Base-by-base conservation (phyloP, 495 filamentous ascomycete species). In the Aspergillus hancockii region DNA sequence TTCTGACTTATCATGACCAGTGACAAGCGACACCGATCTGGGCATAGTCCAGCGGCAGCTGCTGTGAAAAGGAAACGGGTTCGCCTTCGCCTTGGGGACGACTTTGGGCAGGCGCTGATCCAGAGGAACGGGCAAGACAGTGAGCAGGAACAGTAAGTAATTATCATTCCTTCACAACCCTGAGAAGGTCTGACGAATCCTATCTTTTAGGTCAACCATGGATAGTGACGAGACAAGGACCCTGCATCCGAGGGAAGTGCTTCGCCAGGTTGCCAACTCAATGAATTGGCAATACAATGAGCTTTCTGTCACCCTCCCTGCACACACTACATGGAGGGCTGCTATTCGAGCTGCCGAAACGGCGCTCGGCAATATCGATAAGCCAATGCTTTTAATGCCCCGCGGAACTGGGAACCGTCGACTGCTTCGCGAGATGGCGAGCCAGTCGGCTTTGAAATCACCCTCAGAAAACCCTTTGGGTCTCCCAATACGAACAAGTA, bases 281-380 rank as follows among this genome's bases (percentile, higher is more conserved):
- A 51, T 57, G 47, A 61, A 61, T 51, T 12, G 46, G 41, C 41
- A 51, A 45, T 23, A 54, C 22, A 53, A 62, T 53, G 59, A 57
- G 13, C 59, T 62, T 36, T 62, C 59, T 45, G 54, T 62, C 19
- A 62, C 59, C 12, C 31, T 62, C 47, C 59, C 59, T 49, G 59
- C 40, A 12, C 59, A 57, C 36, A 57, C 59, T 13, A 52, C 59
- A 4, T 57, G 54, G 54, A 53, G 31, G 32, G 38, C 46, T 46
- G 59, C 59, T 13, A 57, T 62, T 34, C 45, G 41, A 52, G 49
- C 59, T 47, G 32, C 49, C 49, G 46, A 57, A 52, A 41, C 23
- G n/a, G 54, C 49, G 30, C 30, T 62, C 30, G 49, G 54, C 40
- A 21, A 52, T 54, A 25, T 57, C 19, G 59, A 62, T 57, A 28